phyloP scores from a whole-genome alignment of 1,139 yeast species.

The Tardiomyces blankii region DNA sequence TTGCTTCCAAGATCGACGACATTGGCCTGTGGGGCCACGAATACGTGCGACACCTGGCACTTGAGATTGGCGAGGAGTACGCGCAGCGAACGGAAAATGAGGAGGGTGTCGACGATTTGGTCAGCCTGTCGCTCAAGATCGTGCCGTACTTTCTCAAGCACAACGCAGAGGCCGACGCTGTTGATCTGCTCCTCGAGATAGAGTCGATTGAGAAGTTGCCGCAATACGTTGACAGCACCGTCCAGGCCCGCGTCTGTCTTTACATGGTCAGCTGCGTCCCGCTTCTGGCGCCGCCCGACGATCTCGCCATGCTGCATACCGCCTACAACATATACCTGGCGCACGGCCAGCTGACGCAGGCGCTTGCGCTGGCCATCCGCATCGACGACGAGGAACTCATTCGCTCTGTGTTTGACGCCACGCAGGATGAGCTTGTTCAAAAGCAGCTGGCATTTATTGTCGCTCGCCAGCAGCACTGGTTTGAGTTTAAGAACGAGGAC shows the following conservation, averaged over 20 bases:
- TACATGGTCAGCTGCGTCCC: slow-evolving; percentile 96
- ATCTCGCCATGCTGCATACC: slow-evolving; percentile 71
- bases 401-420: slow-evolving; percentile 60
- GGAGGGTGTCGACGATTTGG: slow-evolving; percentile 29
- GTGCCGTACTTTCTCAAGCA: slow-evolving; percentile 88
- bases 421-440: slow-evolving; percentile 57
- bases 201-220: slow-evolving; percentile 79
- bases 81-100: slow-evolving; percentile 50
- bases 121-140: slow-evolving; percentile 60
- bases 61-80: slow-evolving; percentile 87
- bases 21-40: slow-evolving; percentile 97
- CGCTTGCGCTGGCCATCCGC: slow-evolving; percentile 79
- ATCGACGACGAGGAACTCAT: slow-evolving; percentile 75
- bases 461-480: slow-evolving; percentile 78
- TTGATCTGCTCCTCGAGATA: slow-evolving; percentile 79
- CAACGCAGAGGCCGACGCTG: slow-evolving; percentile 98
- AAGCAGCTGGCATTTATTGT: slow-evolving; percentile 87
- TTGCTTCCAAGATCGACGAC: slow-evolving; percentile 50
- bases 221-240: slow-evolving; percentile 72
- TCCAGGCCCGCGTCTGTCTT: slow-evolving; percentile 81
- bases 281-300: slow-evolving; percentile 91
- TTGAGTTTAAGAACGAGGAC: slow-evolving; percentile 57
- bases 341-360: slow-evolving; percentile 78
- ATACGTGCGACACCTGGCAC: slow-evolving; percentile 87
- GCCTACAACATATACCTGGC: slow-evolving; percentile 82